A percentile compares a stretch with the other conserved stretches of the same genome.
Evolutionary conservation across 495 filamentous ascomycete genomes (phyloP).

Genomic region (Neurospora cerealis): DNA sequence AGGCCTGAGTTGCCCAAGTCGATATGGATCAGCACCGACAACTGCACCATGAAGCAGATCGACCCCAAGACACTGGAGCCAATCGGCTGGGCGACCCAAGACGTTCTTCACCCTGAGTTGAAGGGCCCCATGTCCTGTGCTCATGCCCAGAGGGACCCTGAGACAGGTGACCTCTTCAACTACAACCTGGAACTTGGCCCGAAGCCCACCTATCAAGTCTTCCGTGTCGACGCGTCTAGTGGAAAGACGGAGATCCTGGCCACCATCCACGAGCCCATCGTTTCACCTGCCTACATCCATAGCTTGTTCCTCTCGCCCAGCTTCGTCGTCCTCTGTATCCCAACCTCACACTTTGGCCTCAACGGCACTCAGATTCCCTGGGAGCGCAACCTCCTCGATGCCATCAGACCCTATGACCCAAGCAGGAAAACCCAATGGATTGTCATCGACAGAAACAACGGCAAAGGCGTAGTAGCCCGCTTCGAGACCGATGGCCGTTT

Average conservation of each 20-base stretch:
- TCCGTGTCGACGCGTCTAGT: constrained; percentile 46
- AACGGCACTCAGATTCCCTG: constrained; percentile 42
- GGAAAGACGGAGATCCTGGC: constrained; percentile 63
- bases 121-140: constrained; percentile 52
- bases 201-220: constrained; percentile 48
- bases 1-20: constrained; percentile 27
- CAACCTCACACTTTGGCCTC: constrained; percentile 40
- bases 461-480: constrained; percentile 46
- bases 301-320: constrained; percentile 58
- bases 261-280: constrained; percentile 40
- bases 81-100: constrained; percentile 47
- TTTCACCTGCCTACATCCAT: constrained; percentile 56
- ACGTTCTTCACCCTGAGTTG: constrained; percentile 52
- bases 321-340: constrained; percentile 55
- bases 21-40: constrained; percentile 55
- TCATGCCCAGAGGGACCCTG: constrained; percentile 60
- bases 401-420: constrained; percentile 43
- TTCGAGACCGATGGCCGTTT: constrained; percentile 56
- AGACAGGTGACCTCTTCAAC: constrained; percentile 68
- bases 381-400: constrained; percentile 47
- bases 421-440: constrained; percentile 52
- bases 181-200: constrained; percentile 52
- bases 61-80: constrained; percentile 65
- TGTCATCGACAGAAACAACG: constrained; percentile 48
- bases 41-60: constrained; percentile 43